A percentile compares a stretch with the other conserved stretches of the same genome.
Conservation (phyloP, 2,329 filamentous ascomycete species). For the Shiraia sp. region DNA sequence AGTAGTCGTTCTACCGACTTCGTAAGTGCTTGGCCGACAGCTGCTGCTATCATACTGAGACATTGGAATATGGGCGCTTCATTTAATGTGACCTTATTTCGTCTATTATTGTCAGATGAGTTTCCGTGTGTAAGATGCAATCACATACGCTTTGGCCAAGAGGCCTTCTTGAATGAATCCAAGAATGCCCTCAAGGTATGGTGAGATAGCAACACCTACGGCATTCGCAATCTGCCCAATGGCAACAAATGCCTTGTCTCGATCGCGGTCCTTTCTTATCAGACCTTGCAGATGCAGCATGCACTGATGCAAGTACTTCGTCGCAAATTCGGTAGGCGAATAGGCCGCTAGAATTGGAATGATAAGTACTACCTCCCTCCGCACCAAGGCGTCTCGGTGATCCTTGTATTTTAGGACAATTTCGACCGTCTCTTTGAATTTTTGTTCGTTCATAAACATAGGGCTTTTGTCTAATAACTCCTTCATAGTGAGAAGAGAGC, state of each 20-base stretch:
- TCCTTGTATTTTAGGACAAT: conserved; percentile 92
- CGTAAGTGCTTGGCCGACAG: conserved; percentile 93
- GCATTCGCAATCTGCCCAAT: conserved; percentile 97
- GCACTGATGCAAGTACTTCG: conserved; percentile 87
- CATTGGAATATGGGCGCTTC: conserved; percentile 90
- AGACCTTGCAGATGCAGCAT: conserved; percentile 96
- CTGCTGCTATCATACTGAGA: conserved; percentile 93
- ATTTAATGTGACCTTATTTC: conserved; percentile 59
- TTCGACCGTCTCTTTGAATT: conserved; percentile 87
- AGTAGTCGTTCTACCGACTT: conserved; percentile 97
- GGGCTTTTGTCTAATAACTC: conserved; percentile 92
- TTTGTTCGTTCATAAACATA: conserved; percentile 97
- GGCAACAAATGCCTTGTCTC: conserved; percentile 92
- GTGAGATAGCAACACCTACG: conserved; percentile 91
- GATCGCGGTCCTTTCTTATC: conserved; percentile 85
- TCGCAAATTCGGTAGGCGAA: conserved; percentile 85
- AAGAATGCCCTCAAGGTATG: conserved; percentile 91
- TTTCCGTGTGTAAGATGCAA: not conserved
- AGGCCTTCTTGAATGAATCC: conserved; percentile 92
- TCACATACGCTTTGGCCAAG: conserved; percentile 69
- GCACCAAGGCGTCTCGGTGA: conserved; percentile 83
- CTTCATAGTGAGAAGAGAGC: conserved; percentile 89
- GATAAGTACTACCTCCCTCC: conserved; percentile 85
- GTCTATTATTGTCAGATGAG: conserved; percentile 14
- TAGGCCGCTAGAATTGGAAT: conserved; percentile 94